Evolutionary conservation across 2,329 filamentous ascomycete species (phyloP), one percentile per base, ranked within the genome.

Genomic region (Coniochaeta sp.): DNA sequence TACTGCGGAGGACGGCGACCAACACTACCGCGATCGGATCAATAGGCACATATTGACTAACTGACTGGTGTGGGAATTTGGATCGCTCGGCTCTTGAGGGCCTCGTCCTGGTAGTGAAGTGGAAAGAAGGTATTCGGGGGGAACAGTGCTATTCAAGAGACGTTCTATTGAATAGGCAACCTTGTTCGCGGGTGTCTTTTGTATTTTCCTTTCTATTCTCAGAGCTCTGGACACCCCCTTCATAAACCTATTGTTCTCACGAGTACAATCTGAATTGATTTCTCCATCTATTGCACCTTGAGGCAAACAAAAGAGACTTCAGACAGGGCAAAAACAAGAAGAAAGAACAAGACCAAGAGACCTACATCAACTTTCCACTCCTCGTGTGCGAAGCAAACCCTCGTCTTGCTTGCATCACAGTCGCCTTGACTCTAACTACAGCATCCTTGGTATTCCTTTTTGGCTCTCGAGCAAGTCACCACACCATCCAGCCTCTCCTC

Each of bases 241-340:
- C 65, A 67, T 68, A 65, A 65, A 68, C 64, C 66, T 63, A 65
- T 67, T 72, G 63, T 70, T 70, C 67, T 70, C 64, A 63, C 65
- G 71, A 73, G 70, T 73, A 78, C 76, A 80, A 80, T 80, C 77
- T 80, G 73, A 81, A 81, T 81, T 81, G 76, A 81, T 76, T 57
- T 79, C 76, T 68, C 67, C 67, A 69, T 63, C 67, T 66, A 67
- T 64, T 69, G 66, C 69, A 69, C 68, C 65, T 67, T 72, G 66
- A 70, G 70, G 70, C 73, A 74, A 57, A 57, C 31, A 36, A 57
- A 38, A 38, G 33, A 38, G 33, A 52, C 34, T 34, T 57, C 54
- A 34, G 14, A 5, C 40, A 56, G 31, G 54, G 26, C 12, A 73
- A 70, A 62, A 66, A 62, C 65, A 58, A 64, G 61, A 60, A 69